Base-by-base conservation (phyloP, 257 asterid species). In the Plantago major region DNA sequence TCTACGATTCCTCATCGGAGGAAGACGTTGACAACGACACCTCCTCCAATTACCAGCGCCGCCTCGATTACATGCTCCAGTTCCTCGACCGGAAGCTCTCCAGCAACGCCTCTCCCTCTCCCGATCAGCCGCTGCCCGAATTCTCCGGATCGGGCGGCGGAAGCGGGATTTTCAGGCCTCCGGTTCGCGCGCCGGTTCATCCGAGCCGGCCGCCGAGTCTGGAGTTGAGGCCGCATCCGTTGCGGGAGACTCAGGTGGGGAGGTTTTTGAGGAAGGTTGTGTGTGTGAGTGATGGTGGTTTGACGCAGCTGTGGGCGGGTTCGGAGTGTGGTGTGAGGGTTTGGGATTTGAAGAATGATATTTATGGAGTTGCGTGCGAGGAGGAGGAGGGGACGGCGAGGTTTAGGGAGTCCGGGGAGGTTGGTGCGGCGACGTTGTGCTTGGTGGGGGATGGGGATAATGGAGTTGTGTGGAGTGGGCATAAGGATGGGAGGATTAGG, bases 381-480 rank as follows among this genome's bases (percentile, higher is more conserved):
- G 82, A 78, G 72, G 94, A 90, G 72, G 94, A 75, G 62, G 85
- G 89, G 59, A 67, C 94, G 0, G 86, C 76, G 63, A 79, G 88
- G 43, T 83, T 76, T 71, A 71, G 72, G 67, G 94, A 86, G 74
- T 92, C 97, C 9, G 85, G 56, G 7, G 74, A 61, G 61, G 80
- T 79, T 50, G 70, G 73, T 9, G 65, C 85, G 0, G 78, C 94
- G 1, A 76, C 87, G 0, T 65, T 93, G 43, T 89, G 97, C 78
- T 47, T 89, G 74, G 79, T 82, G 44, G 96, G 88, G 53, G 96
- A 89, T 73, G 88, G 76, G 49, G 97, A 83, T 63, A 81, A 82
- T 69, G 76, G 85, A 65, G 73, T 82, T 61, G 82, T 93, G 51
- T 93, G 99, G 99, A 93, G 83, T 79, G 99, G 99, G 64, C 99